Percentiles rank a stretch among this genome's conserved stretches.
phyloP scores from a whole-genome alignment of 768 basidiomycete genomes.

The Phaeotremella fagi region DNA sequence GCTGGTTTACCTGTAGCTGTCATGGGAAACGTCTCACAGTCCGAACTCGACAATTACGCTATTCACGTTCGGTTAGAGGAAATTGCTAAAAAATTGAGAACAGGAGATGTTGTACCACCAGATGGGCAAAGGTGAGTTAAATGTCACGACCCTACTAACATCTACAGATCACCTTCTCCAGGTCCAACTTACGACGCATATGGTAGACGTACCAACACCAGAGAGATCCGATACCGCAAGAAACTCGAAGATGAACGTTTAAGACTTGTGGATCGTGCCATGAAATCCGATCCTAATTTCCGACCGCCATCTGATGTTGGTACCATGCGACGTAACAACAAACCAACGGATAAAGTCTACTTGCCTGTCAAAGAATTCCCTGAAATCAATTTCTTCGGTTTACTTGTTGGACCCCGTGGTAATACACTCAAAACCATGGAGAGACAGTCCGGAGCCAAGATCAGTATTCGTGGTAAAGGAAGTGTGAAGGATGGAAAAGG shows the following conservation, averaged over 20 bases:
- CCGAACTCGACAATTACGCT: slow-evolving; percentile 95
- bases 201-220: slow-evolving; percentile 95
- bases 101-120: slow-evolving; percentile 93
- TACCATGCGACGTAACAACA: slow-evolving; percentile 77
- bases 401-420: slow-evolving; percentile 95
- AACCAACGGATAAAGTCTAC: slow-evolving; percentile 96
- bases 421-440: slow-evolving; percentile 99
- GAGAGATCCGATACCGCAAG: slow-evolving; percentile 96
- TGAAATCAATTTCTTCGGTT: slow-evolving; percentile 98
- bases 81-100: slow-evolving; percentile 87
- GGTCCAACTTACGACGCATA: slow-evolving; percentile 96
- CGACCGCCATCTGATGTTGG: slow-evolving; percentile 95
- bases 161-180: slow-evolving; percentile 79
- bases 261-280: slow-evolving; percentile 85
- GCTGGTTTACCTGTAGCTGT: slow-evolving; percentile 93
- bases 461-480: slow-evolving; percentile 95
- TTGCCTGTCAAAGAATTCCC: slow-evolving; percentile 99
- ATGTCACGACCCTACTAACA: neutral
- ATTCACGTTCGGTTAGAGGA: slow-evolving; percentile 94
- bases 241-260: slow-evolving; percentile 66
- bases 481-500: slow-evolving; percentile 99
- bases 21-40: slow-evolving; percentile 80
- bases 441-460: slow-evolving; percentile 93
- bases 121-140: slow-evolving; percentile 73
- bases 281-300: slow-evolving; percentile 98